These are phyloP conservation scores for Dactylellina cionopaga DNA, from an alignment of 2,329 filamentous ascomycete genomes.

Conservation along the genomic window DNA sequence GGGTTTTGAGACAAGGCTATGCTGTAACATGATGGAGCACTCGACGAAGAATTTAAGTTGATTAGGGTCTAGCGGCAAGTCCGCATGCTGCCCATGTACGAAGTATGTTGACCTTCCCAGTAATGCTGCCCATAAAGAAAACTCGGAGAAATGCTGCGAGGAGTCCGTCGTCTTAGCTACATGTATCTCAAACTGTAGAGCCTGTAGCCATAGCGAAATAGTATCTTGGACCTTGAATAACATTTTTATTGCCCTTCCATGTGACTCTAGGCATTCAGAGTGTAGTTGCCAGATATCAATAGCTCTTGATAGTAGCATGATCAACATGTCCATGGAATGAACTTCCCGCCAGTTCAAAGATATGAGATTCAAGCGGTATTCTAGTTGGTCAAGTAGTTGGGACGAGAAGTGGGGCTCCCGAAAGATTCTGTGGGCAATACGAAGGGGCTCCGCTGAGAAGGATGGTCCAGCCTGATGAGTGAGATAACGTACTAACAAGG, in stretches of 20 bases:
- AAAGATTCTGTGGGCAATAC: conserved; percentile 66
- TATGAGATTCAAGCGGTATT: conserved; percentile 64
- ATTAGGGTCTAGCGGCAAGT: neutral
- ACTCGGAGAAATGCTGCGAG: conserved; percentile 61
- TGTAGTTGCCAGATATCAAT: conserved; percentile 56
- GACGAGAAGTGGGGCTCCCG: conserved; percentile 65
- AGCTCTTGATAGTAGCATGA: conserved; percentile 65
- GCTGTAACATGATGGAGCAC: conserved; percentile 34
- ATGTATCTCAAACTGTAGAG: conserved; percentile 62
- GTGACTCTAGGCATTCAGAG: conserved; percentile 32
- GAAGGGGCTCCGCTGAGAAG: conserved; percentile 58
- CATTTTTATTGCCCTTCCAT: conserved; percentile 55
- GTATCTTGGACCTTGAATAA: conserved; percentile 63
- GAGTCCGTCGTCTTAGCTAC: conserved; percentile 60
- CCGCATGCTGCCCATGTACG: conserved; percentile 16
- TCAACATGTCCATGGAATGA: conserved; percentile 68
- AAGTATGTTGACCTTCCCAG: conserved; percentile 67
- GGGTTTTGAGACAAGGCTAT: conserved; percentile 26
- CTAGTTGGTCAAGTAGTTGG: conserved; percentile 65
- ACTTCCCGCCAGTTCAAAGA: conserved; percentile 69
- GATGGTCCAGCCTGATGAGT: conserved; percentile 68
- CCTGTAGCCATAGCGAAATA: conserved; percentile 67
- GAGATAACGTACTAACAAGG: conserved; percentile 66
- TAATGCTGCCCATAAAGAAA: conserved; percentile 68
- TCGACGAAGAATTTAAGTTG: conserved; percentile 34